phyloP scores from a whole-genome alignment of 805 yeast species.

The Candida khao-thaluensis region DNA sequence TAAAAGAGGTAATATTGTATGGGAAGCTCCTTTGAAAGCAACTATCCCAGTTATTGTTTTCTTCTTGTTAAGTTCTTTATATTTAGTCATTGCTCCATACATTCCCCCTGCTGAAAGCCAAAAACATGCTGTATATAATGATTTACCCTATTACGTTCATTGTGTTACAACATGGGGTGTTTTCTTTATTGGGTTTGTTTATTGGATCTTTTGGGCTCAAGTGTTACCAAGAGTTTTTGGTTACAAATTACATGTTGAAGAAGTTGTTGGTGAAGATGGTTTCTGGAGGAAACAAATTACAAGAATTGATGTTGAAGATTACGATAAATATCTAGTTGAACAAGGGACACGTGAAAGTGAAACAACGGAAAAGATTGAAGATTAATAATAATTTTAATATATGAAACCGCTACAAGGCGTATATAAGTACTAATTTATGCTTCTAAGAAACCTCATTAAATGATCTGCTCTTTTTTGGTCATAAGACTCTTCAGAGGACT shows the following conservation, averaged over 20 bases:
- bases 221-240: constrained; percentile 55
- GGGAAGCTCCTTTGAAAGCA: constrained; percentile 75
- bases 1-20: constrained; percentile 48
- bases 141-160: constrained; percentile 73
- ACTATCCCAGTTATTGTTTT: constrained; percentile 60
- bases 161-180: constrained; percentile 83
- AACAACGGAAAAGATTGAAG: no score
- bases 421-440: no score
- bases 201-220: constrained; percentile 65
- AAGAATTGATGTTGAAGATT: constrained; percentile 1
- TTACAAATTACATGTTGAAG: constrained; percentile 51
- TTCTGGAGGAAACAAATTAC: constrained; percentile 64
- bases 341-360: constrained; percentile 1
- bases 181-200: constrained; percentile 60
- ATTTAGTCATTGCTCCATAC: constrained; percentile 74
- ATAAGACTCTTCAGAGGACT: not conserved
- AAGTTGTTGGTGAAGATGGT: constrained; percentile 63
- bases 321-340: constrained; percentile 3
- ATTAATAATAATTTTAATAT: no score
- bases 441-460: no score
- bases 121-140: constrained; percentile 53
- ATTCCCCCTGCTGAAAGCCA: constrained; percentile 70
- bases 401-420: no score
- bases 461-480: not conserved
- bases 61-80: constrained; percentile 64